Evolutionary conservation across 495 filamentous ascomycete genomes (phyloP).

Genomic region (Melanomma pulvis-pyrius): DNA sequence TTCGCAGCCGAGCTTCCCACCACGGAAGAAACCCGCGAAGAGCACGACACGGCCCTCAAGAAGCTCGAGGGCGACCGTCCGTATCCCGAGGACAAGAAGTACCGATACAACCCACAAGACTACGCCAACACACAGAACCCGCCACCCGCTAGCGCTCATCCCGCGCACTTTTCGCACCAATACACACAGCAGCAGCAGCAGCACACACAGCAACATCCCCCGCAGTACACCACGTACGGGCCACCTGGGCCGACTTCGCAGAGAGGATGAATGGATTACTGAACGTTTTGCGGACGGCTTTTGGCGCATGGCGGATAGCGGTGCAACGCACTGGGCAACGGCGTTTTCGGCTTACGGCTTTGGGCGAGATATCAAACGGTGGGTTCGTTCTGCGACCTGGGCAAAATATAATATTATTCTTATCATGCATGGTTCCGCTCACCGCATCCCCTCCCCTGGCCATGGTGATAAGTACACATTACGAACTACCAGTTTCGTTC

Average conservation of each 20-base stretch:
- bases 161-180: background rate
- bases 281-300: background rate
- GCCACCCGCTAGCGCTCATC: background rate
- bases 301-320: background rate
- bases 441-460: no score
- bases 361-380: background rate
- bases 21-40: slow-evolving; percentile 30
- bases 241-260: no score
- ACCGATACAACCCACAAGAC: slow-evolving; percentile 33
- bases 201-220: background rate
- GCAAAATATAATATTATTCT: no score
- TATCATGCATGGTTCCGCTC: no score
- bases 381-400: no score
- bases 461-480: no score
- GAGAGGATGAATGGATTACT: slow-evolving; percentile 1
- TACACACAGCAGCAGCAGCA: background rate
- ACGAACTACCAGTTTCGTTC: no score
- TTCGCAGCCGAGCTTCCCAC: slow-evolving; percentile 38
- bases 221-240: background rate
- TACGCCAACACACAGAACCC: slow-evolving; percentile 7
- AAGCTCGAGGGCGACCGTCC: slow-evolving; percentile 7
- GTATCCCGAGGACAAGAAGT: slow-evolving; percentile 22
- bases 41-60: slow-evolving; percentile 12
- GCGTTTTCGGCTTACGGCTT: background rate
- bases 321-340: background rate